Evolutionary conservation across 257 asterid genomes (phyloP), one percentile per base, ranked within the genome.

Genomic region (Agastache rugosa): DNA sequence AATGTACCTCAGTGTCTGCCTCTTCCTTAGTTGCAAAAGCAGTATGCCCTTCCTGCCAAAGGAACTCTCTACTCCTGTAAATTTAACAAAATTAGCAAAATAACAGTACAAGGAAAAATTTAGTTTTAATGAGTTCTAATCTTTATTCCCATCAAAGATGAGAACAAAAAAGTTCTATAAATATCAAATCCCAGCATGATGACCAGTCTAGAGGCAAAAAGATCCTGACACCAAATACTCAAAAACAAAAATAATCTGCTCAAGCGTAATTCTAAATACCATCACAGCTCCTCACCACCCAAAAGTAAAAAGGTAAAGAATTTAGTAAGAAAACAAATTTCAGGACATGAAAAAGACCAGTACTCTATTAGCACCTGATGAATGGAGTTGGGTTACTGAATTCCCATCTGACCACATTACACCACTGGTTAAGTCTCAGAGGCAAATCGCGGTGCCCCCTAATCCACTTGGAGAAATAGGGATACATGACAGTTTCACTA

Each of bases 361-460:
- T 5, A 27, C 9, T 58, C 63, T 11, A 27, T 27, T 27, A 14
- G 84, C 84, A 94, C 99, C 97, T 92, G 81, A 95, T 92, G 68
- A 95, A 95, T 79, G 99, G 98, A 74, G 99, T 92, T 48, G 98
- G 98, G 76, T 95, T 83, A 86, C 99, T 94, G 82, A 94, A 94
- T 73, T 94, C 99, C 99, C 98, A 94, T 85, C 96, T 85, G 56
- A 94, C 99, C 74, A 94, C 93, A 87, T 94, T 94, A 81, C 99
- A 94, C 99, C 98, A 94, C 81, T 92, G 98, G 79, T 94, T 94
- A 44, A 94, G 96, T 80, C 87, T 90, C 78, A 94, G 60, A 79
- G 98, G 98, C 81, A 94, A 87, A 85, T 94, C 97, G 1, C 97
- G 97, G 77, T 94, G 98, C 25, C 97, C 97, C 81, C 98, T 87